Base-by-base conservation (phyloP, 148 eudicot genomes). In the Rhododendron ferrugineum region DNA sequence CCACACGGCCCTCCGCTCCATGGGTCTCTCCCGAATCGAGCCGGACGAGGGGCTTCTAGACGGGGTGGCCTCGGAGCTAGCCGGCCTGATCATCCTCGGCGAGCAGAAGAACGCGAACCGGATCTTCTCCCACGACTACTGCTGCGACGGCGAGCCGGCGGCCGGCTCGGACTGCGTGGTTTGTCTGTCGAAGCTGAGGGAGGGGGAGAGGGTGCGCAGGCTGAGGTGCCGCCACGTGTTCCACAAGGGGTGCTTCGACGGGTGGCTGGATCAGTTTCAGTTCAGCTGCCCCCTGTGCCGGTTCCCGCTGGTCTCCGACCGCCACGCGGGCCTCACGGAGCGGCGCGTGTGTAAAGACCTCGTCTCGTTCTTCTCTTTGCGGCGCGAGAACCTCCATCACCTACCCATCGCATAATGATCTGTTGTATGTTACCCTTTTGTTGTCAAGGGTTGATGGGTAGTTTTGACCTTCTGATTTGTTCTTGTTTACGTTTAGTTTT, bases 211-310 rank as follows among this genome's bases (percentile, higher is more conserved):
- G 26, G 95, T 95, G 78, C 90, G 95, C 36, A 79, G 64, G 83
- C 82, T 95, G n/a, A 82, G 86, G 3, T 95, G 98, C 85, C 76
- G 90, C 23, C 98, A 95, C 85, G 94, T 92, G 37, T 95, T 95
- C 82, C 98, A 95, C 83, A 91, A 86, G 80, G 90, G 89, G 34
- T 95, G 97, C 86, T 89, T 95, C 76, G 95, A 92, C 8, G 93
- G 95, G 7, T 95, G 98, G 98, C 92, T 95, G 16, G 89, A 89
- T 23, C 93, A 89, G 47, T 82, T 89, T 79, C 92, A 92, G 58
- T 93, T 93, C 83, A 94, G 78, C 85, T 95, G 98, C 83, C 98
- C 98, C 0, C 86, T 95, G 22, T 95, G 97, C 86, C 93, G 98
- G 40, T 87, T 91, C 20, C 88, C 93, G 20, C 74, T 92, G 22